Conservation (phyloP, 495 filamentous ascomycete genomes). For the Bacidia gigantensis region DNA sequence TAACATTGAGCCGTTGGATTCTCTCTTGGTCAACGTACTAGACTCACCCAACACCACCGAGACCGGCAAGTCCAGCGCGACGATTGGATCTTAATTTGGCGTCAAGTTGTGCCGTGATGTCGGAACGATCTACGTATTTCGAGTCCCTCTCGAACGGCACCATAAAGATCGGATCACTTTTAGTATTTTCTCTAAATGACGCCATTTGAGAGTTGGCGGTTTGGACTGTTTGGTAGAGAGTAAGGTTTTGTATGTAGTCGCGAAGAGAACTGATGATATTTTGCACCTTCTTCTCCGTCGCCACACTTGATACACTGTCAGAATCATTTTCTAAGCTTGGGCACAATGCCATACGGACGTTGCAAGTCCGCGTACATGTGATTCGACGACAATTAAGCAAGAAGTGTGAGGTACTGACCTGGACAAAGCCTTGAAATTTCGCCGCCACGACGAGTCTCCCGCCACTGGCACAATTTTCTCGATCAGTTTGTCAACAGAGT, state of each 20-base stretch:
- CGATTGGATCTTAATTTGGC: not conserved
- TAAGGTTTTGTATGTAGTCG: not conserved
- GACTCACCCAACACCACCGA: slow-evolving; percentile 22
- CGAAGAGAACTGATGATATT: not conserved
- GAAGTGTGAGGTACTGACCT: not conserved
- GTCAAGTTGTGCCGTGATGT: not conserved
- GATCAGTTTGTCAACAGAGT: slow-evolving; percentile 11
- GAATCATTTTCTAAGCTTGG: not conserved
- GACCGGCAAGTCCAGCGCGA: slow-evolving; percentile 20
- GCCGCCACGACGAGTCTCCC: not conserved
- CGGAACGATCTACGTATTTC: not conserved
- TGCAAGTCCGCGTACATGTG: not conserved
- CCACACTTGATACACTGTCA: not conserved
- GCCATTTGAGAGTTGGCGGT: not conserved
- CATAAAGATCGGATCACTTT: not conserved
- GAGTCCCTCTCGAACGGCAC: slow-evolving; percentile 8
- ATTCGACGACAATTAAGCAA: not conserved
- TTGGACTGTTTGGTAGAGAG: slow-evolving; percentile 1
- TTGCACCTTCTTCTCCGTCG: slow-evolving; percentile 1
- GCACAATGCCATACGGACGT: not conserved
- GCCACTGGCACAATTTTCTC: not conserved
- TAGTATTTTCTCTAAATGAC: not conserved
- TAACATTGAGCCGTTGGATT: not conserved
- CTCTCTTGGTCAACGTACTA: not conserved
- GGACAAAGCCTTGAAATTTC: not conserved